These are phyloP conservation scores for Takakia lepidozioides DNA, from an alignment of 225 moss, liverwort and hornwort genomes.

Conservation along the genomic window DNA sequence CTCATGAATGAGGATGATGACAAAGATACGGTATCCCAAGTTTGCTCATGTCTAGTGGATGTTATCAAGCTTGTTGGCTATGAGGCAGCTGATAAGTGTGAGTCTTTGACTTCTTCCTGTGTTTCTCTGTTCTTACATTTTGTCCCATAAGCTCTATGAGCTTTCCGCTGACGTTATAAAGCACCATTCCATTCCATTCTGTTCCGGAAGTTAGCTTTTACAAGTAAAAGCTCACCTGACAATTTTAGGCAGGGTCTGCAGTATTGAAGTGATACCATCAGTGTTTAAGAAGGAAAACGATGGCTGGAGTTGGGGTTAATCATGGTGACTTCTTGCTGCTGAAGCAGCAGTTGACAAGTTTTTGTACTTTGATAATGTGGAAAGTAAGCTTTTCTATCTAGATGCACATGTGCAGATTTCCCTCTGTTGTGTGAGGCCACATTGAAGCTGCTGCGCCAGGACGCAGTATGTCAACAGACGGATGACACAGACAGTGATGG, in stretches of 20 bases:
- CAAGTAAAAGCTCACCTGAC: too few relatives aligned
- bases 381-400: neutral
- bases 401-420: slow-evolving; percentile 43
- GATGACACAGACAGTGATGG: slow-evolving; percentile 93
- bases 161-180: too few relatives aligned
- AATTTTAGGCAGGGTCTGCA: too few relatives aligned
- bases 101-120: neutral
- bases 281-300: too few relatives aligned
- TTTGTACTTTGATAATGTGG: neutral
- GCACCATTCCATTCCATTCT: too few relatives aligned
- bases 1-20: slow-evolving; percentile 95
- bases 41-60: slow-evolving; percentile 82
- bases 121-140: too few relatives aligned
- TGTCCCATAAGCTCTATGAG: too few relatives aligned
- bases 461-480: slow-evolving; percentile 90
- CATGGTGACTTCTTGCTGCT: too few relatives aligned
- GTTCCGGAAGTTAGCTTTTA: too few relatives aligned
- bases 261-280: too few relatives aligned
- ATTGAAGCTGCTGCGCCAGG: slow-evolving; percentile 71
- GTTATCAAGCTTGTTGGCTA: slow-evolving; percentile 67
- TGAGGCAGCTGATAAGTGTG: slow-evolving; percentile 68
- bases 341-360: too few relatives aligned
- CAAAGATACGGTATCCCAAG: slow-evolving; percentile 93
- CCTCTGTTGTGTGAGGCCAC: slow-evolving; percentile 71
- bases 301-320: too few relatives aligned